phyloP scores from a whole-genome alignment of 257 asterid species.

The Haberlea rhodopensis region DNA sequence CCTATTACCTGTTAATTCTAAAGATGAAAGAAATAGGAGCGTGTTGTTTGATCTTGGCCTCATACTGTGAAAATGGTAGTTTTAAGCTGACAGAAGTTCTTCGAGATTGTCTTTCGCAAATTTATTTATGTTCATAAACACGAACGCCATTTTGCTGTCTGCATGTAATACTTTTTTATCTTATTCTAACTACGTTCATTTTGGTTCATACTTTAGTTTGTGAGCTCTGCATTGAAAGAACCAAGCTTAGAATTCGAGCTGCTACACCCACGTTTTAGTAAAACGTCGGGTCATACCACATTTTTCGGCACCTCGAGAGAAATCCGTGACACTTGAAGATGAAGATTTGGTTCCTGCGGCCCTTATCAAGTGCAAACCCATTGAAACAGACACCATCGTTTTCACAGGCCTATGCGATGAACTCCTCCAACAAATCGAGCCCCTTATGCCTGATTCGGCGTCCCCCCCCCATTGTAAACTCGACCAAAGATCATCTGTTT shows the following conservation, averaged over 20 bases:
- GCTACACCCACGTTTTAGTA: constrained; percentile 59
- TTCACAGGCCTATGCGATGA: constrained; percentile 79
- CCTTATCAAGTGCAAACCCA: constrained; percentile 72
- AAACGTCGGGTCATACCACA: constrained; percentile 70
- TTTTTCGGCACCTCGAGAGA: constrained; percentile 56
- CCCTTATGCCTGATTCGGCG: constrained; percentile 58
- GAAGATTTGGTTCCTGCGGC: constrained; percentile 96
- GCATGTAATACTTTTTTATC: background rate
- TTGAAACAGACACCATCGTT: constrained; percentile 64
- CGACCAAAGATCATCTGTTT: background rate
- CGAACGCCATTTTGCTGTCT: background rate
- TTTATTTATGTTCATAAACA: background rate
- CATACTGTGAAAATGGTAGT: background rate
- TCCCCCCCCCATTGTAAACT: constrained; percentile 30
- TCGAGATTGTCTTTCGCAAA: background rate
- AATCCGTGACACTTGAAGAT: constrained; percentile 56
- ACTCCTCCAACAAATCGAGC: constrained; percentile 71
- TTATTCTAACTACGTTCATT: background rate
- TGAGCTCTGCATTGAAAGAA: constrained; percentile 77
- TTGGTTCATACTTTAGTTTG: constrained; percentile 44
- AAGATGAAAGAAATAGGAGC: background rate
- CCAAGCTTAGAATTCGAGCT: constrained; percentile 81
- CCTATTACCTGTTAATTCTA: background rate
- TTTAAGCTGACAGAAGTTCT: background rate
- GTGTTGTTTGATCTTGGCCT: background rate